These are phyloP conservation scores for Rhynchospora breviuscula DNA, from an alignment of 176 grass and related monocot species.

Conservation along the genomic window DNA sequence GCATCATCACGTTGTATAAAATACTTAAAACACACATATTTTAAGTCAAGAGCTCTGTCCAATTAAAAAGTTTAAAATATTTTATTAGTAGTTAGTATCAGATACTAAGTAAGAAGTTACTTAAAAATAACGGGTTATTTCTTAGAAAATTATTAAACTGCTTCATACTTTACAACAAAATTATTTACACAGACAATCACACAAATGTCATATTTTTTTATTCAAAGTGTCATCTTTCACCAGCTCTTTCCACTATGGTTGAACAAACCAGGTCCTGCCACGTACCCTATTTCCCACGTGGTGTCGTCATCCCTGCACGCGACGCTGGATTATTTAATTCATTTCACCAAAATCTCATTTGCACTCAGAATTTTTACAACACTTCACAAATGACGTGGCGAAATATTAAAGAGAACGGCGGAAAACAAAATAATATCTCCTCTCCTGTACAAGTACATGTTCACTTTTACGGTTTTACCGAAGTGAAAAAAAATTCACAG, in stretches of 20 bases:
- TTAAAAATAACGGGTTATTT: not conserved
- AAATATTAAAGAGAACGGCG: not conserved
- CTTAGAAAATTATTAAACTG: not conserved
- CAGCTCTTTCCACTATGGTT: not conserved
- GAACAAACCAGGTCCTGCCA: not conserved
- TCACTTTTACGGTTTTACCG: not conserved
- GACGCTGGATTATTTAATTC: not conserved
- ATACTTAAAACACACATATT: not conserved
- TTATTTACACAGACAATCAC: not conserved
- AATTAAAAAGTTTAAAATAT: not conserved
- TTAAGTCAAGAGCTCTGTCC: not conserved
- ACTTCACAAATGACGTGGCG: not conserved
- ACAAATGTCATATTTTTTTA: not conserved
- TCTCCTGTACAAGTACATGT: not conserved
- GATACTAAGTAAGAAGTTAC: not conserved
- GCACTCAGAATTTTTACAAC: not conserved
- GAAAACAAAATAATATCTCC: not conserved
- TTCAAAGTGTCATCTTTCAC: not conserved
- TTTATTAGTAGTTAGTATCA: not conserved
- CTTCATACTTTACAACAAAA: not conserved
- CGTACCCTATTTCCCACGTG: conserved; percentile 13
- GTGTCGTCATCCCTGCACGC: not conserved
- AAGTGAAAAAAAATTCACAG: not conserved
- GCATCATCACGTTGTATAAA: not conserved
- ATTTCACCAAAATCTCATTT: not conserved